Evolutionary conservation across 495 filamentous ascomycete species (phyloP).

Genomic region (Podospora fimiseda): DNA sequence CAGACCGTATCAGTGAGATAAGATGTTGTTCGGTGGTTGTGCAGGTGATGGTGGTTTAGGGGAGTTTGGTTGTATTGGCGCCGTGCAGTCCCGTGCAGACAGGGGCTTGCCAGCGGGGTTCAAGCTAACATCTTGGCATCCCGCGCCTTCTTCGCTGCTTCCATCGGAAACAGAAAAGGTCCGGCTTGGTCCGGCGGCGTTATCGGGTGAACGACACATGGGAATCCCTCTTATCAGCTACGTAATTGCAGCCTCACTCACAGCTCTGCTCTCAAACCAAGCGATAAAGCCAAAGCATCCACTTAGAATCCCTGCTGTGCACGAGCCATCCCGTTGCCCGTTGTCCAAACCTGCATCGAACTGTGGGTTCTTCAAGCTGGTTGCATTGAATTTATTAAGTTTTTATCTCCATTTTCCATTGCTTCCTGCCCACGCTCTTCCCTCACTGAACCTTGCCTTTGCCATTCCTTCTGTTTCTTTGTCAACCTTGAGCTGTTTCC

Average conservation of each 20-base stretch:
- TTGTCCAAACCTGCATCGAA: slow-evolving; percentile 14
- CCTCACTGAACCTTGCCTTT: not conserved
- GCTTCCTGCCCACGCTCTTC: not conserved
- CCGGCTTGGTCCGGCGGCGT: slow-evolving; percentile 3
- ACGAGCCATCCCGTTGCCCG: slow-evolving; percentile 10
- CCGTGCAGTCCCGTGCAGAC: not conserved
- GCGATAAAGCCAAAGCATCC: slow-evolving; percentile 2
- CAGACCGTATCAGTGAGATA: not conserved
- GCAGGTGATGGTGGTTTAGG: not conserved
- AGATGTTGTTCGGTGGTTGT: not conserved
- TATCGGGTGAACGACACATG: not conserved
- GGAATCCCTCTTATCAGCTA: not conserved
- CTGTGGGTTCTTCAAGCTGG: slow-evolving; percentile 11
- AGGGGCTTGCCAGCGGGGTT: not conserved
- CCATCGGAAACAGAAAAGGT: not conserved
- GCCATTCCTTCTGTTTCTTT: slow-evolving; percentile 5
- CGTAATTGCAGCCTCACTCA: slow-evolving; percentile 9
- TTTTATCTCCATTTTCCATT: slow-evolving; percentile 12
- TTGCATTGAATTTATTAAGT: slow-evolving; percentile 12
- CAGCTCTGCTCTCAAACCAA: slow-evolving; percentile 1
- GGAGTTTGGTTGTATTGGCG: no score
- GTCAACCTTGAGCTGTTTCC: not conserved
- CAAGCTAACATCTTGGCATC: not conserved
- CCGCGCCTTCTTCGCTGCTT: not conserved
- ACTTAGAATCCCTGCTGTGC: slow-evolving; percentile 5